Conservation (phyloP, 495 filamentous ascomycete genomes). For the Trichoderma parareesei region DNA sequence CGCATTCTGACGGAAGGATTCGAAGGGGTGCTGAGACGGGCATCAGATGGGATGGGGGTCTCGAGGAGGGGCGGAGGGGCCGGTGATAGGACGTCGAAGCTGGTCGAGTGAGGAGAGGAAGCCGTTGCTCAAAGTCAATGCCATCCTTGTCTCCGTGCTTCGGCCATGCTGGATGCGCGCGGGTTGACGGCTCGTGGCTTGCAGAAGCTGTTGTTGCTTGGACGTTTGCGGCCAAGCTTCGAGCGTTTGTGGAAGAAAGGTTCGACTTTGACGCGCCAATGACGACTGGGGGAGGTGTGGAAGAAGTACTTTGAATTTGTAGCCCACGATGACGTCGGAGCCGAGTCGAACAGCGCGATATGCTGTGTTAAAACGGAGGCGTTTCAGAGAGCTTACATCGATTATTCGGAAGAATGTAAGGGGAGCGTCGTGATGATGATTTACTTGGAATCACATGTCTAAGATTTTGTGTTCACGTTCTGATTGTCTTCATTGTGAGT, state of each 20-base stretch:
- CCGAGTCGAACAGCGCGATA: background rate
- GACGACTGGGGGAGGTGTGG: background rate
- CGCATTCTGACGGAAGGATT: background rate
- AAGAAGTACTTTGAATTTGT: background rate
- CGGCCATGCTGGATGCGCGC: background rate
- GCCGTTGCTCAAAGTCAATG: too few species aligned
- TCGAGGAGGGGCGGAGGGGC: background rate
- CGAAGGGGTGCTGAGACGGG: background rate
- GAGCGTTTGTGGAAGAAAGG: background rate
- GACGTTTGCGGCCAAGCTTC: conserved; percentile 6
- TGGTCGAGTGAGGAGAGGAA: too few species aligned
- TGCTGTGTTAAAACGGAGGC: too few species aligned
- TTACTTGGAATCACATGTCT: too few species aligned
- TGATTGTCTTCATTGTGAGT: too few species aligned
- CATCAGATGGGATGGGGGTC: background rate
- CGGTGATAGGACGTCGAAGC: background rate
- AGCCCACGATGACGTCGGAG: background rate
- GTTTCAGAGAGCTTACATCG: too few species aligned
- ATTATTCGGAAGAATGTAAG: too few species aligned
- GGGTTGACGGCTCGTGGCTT: too few species aligned
- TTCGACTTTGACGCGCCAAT: background rate
- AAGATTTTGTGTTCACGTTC: too few species aligned
- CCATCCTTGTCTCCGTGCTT: too few species aligned
- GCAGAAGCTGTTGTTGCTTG: background rate
- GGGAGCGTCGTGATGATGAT: too few species aligned